Evolutionary conservation across 177 flowering plant genomes (phyloP).

Genomic region (Telopea speciosissima): DNA sequence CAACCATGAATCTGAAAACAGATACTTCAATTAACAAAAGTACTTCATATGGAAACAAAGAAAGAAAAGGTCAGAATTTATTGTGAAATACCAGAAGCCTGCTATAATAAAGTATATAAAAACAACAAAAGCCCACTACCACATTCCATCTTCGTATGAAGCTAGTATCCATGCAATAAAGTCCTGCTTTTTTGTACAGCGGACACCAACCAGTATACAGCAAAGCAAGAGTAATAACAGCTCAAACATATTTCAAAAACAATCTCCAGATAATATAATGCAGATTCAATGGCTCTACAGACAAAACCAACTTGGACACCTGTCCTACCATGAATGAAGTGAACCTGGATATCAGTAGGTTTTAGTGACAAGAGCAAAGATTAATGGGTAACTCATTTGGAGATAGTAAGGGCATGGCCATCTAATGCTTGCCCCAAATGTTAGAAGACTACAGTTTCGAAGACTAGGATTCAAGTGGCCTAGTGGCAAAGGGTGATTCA

Average conservation of each 20-base stretch:
- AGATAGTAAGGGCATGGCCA: background rate
- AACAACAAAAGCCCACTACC: constrained; percentile 32
- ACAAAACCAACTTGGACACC: background rate
- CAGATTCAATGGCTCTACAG: too few relatives aligned
- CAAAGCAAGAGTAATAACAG: too few relatives aligned
- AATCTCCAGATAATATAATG: too few relatives aligned
- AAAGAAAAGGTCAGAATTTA: constrained; percentile 3
- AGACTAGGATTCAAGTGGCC: background rate
- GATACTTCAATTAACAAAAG: too few relatives aligned
- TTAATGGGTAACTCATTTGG: background rate
- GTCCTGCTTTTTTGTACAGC: constrained; percentile 47
- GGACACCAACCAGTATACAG: constrained; percentile 5
- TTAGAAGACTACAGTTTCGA: background rate
- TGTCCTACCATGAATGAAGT: background rate
- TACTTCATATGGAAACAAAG: constrained; percentile 39
- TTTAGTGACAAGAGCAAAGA: background rate
- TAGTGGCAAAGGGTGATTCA: background rate
- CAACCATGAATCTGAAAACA: too few relatives aligned
- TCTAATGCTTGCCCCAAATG: background rate
- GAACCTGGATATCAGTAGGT: background rate
- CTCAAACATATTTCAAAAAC: too few relatives aligned
- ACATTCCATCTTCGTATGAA: constrained; percentile 41
- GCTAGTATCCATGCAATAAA: constrained; percentile 46
- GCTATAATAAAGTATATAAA: background rate
- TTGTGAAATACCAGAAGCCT: background rate